These are phyloP conservation scores for Fusarium metavorans DNA, from an alignment of 2,329 filamentous ascomycete genomes.

Conservation along the genomic window DNA sequence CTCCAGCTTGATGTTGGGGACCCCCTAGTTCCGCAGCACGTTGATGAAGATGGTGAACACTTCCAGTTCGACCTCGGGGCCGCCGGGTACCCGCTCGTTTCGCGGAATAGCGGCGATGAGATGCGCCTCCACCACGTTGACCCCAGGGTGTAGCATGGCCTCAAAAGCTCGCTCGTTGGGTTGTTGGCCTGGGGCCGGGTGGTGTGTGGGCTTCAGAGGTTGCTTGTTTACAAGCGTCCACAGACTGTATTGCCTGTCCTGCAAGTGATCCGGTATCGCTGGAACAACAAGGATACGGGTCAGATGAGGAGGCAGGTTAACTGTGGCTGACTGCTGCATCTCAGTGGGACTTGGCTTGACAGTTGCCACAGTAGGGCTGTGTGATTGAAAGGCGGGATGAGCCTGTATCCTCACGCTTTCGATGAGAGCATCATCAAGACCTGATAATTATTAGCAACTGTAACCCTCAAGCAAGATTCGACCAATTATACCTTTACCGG, in stretches of 20 bases:
- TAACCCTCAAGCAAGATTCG: no score
- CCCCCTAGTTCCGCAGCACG: constrained; percentile 63
- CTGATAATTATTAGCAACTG: constrained; percentile 51
- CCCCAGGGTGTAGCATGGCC: constrained; percentile 74
- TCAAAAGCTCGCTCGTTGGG: constrained; percentile 79
- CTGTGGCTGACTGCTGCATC: constrained; percentile 77
- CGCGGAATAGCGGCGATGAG: constrained; percentile 77
- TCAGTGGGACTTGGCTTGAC: constrained; percentile 74
- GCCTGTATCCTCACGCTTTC: constrained; percentile 74
- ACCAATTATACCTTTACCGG: constrained; percentile 56
- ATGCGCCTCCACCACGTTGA: constrained; percentile 84
- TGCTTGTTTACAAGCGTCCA: constrained; percentile 79
- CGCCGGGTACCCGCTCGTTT: constrained; percentile 67
- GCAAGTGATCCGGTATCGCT: constrained; percentile 71
- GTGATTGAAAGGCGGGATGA: constrained; percentile 73
- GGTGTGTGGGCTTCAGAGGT: constrained; percentile 62
- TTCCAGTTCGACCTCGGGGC: constrained; percentile 79
- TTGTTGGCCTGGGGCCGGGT: constrained; percentile 67
- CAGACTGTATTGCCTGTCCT: constrained; percentile 78
- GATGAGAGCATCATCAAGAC: constrained; percentile 72
- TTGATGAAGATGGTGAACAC: constrained; percentile 82
- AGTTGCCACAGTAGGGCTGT: constrained; percentile 71
- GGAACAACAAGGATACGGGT: constrained; percentile 79
- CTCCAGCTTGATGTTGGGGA: constrained; percentile 1
- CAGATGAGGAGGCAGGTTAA: constrained; percentile 76